phyloP scores from a whole-genome alignment of 495 filamentous ascomycete genomes.

The Rostrohypoxylon terebratum region DNA sequence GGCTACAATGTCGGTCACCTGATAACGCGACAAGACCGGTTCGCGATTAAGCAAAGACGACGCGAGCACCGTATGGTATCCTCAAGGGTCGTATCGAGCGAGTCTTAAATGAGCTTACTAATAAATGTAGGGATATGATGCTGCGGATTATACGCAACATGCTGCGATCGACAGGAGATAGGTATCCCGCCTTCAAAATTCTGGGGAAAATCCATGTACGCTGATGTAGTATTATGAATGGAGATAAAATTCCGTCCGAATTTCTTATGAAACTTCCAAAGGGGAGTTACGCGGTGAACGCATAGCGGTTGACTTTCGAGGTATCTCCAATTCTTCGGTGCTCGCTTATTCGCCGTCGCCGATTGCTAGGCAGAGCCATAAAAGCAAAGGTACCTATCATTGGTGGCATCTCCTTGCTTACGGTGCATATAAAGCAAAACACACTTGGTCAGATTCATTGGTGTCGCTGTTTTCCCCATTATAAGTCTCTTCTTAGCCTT shows the following conservation, averaged over 20 bases:
- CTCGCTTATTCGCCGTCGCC: neutral
- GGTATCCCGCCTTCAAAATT: neutral
- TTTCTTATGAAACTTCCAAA: neutral
- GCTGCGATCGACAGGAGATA: neutral
- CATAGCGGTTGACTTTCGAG: neutral
- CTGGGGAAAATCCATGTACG: neutral
- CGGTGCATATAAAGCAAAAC: conserved; percentile 6
- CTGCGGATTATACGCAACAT: neutral
- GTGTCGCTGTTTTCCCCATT: neutral
- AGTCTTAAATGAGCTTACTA: neutral
- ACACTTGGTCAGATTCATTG: neutral
- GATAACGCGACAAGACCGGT: conserved; percentile 30
- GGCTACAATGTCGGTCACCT: conserved; percentile 40
- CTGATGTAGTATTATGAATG: neutral
- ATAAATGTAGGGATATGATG: neutral
- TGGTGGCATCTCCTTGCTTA: neutral
- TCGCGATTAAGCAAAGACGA: conserved; percentile 10
- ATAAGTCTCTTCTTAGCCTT: neutral
- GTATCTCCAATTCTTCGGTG: conserved; percentile 12
- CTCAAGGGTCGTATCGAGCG: neutral
- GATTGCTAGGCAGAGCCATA: neutral
- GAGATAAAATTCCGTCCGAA: conserved; percentile 6
- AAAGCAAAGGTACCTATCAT: neutral
- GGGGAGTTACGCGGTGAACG: conserved; percentile 8
- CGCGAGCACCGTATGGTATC: conserved; percentile 7